phyloP scores from a whole-genome alignment of 768 basidiomycete genomes.

The Boletus edulis region DNA sequence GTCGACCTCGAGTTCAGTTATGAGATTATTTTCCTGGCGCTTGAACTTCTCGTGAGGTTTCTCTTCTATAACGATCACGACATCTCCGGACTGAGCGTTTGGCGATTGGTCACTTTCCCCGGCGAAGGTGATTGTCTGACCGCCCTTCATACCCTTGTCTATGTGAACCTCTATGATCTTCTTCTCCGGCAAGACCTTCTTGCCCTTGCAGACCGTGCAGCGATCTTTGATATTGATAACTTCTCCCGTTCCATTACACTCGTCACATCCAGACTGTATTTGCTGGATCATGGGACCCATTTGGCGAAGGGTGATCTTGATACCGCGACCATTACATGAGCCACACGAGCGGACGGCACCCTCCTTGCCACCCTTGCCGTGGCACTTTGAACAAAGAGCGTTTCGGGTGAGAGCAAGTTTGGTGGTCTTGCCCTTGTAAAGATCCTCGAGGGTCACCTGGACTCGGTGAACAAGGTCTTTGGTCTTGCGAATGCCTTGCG shows the following conservation, averaged over 20 bases:
- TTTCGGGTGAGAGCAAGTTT: constrained; percentile 97
- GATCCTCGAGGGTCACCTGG: constrained; percentile 93
- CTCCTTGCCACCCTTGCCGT: constrained; percentile 96
- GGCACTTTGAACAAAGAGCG: constrained; percentile 89
- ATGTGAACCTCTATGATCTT: constrained; percentile 97
- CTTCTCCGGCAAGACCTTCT: constrained; percentile 92
- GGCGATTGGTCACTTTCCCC: constrained; percentile 95
- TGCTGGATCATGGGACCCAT: constrained; percentile 99
- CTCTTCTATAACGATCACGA: constrained; percentile 92
- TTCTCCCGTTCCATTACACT: constrained; percentile 93
- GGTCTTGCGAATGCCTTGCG: constrained; percentile 82
- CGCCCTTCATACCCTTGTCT: constrained; percentile 97
- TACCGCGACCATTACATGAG: constrained; percentile 83
- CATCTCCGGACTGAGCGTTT: constrained; percentile 86
- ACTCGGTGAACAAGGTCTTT: constrained; percentile 99
- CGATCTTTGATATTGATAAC: constrained; percentile 91
- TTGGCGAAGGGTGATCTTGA: constrained; percentile 89
- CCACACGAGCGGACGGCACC: constrained; percentile 84
- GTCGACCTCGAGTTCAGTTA: constrained; percentile 87
- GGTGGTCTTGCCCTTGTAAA: constrained; percentile 98
- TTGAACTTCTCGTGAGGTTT: constrained; percentile 88
- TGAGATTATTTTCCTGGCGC: constrained; percentile 84
- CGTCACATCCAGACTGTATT: constrained; percentile 92
- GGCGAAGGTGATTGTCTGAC: constrained; percentile 82
- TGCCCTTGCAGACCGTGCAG: constrained; percentile 90